These are phyloP conservation scores for Penicillium flavigenum DNA, from an alignment of 495 filamentous ascomycete species.

Conservation along the genomic window DNA sequence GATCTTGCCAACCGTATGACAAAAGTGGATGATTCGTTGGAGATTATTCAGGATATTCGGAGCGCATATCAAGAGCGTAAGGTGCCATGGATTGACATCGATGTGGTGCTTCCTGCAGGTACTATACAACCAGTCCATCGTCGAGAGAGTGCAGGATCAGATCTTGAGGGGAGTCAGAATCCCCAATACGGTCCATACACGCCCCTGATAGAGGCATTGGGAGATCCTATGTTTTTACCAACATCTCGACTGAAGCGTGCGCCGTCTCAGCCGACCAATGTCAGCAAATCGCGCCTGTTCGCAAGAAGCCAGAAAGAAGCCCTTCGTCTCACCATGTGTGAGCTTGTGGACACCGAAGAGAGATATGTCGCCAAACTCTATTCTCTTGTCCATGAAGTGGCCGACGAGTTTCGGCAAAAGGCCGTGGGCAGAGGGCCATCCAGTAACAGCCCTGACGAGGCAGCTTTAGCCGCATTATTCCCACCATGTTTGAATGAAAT, in stretches of 20 bases:
- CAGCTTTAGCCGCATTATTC: conserved; percentile 74
- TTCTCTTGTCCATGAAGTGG: conserved; percentile 73
- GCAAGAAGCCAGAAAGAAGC: conserved; percentile 78
- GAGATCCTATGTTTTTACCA: conserved; percentile 80
- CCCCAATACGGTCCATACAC: conserved; percentile 73
- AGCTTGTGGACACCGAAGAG: conserved; percentile 90
- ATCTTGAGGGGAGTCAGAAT: conserved; percentile 56
- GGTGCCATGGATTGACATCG: conserved; percentile 80
- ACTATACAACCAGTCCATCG: conserved; percentile 54
- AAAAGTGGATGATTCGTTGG: conserved; percentile 68
- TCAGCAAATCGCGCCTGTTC: conserved; percentile 71
- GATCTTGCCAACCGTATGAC: conserved; percentile 81
- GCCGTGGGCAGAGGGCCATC: conserved; percentile 55
- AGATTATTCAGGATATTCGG: conserved; percentile 69
- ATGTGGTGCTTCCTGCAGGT: conserved; percentile 77
- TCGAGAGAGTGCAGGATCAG: conserved; percentile 38
- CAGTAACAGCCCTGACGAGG: conserved; percentile 70
- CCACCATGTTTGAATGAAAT: conserved; percentile 76
- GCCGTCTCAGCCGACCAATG: conserved; percentile 77
- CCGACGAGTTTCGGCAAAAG: conserved; percentile 68
- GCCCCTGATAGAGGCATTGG: conserved; percentile 71
- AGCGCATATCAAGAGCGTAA: conserved; percentile 73
- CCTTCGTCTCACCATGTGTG: conserved; percentile 83
- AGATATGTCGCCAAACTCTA: conserved; percentile 85
- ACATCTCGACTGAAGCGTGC: conserved; percentile 83